These are phyloP conservation scores for Epichloe elymi DNA, from an alignment of 2,329 filamentous ascomycete species.

Conservation along the genomic window DNA sequence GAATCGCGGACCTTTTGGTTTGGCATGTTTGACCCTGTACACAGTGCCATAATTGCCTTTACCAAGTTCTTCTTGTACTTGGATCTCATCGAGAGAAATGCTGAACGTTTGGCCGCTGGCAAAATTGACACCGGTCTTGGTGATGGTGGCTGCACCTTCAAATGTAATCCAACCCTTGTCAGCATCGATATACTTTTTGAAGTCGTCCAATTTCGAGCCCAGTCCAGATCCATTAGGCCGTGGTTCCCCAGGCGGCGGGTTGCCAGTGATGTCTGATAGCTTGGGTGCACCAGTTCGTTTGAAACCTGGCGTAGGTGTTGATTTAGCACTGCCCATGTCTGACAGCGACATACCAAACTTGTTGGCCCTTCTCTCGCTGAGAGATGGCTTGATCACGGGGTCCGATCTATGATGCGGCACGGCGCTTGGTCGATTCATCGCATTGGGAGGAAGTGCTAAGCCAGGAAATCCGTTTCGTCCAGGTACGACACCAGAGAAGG, in stretches of 20 bases:
- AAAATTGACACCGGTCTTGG: constrained; percentile 83
- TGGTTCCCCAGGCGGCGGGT: constrained; percentile 9
- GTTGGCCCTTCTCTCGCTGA: constrained; percentile 51
- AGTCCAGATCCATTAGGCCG: constrained; percentile 24
- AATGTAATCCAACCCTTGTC: constrained; percentile 88
- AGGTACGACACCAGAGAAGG: constrained; percentile 20
- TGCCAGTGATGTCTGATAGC: constrained; percentile 27
- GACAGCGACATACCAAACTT: constrained; percentile 45
- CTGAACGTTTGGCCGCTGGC: constrained; percentile 78
- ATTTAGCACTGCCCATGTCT: constrained; percentile 28
- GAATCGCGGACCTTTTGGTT: constrained; percentile 44
- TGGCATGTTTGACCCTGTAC: constrained; percentile 85
- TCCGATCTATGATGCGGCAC: constrained; percentile 40
- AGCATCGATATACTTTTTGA: constrained; percentile 73
- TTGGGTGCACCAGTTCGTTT: constrained; percentile 26
- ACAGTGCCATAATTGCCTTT: constrained; percentile 98
- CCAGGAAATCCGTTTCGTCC: constrained; percentile 30
- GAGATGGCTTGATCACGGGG: constrained; percentile 39
- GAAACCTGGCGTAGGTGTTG: constrained; percentile 13
- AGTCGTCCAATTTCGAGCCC: constrained; percentile 43
- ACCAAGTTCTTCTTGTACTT: constrained; percentile 82
- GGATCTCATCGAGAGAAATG: constrained; percentile 91
- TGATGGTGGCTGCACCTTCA: constrained; percentile 82
- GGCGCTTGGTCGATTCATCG: constrained; percentile 31
- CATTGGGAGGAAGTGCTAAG: constrained; percentile 28